These are phyloP conservation scores for Rhinocladiella mackenziei DNA, from an alignment of 2,329 filamentous ascomycete species.

Conservation along the genomic window DNA sequence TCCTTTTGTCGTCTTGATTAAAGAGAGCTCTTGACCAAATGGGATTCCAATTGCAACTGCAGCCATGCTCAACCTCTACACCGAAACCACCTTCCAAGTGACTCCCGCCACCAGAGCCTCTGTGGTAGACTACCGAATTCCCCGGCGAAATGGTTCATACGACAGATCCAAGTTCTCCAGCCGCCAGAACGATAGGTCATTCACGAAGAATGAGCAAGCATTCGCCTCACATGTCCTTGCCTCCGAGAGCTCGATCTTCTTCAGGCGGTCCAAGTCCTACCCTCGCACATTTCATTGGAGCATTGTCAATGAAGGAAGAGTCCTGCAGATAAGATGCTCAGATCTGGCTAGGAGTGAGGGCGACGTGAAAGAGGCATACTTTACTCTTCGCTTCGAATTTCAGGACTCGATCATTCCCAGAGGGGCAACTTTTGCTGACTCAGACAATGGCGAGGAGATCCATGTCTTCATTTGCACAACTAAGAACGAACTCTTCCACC, in stretches of 20 bases:
- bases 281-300: conserved; percentile 90
- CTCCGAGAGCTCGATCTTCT: conserved; percentile 75
- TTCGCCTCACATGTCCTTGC: conserved; percentile 73
- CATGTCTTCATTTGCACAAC: conserved; percentile 76
- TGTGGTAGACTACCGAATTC: conserved; percentile 19
- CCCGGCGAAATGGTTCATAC: conserved; percentile 25
- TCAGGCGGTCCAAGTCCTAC: conserved; percentile 68
- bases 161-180: conserved; percentile 22
- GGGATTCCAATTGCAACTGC: conserved; percentile 6
- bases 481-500: conserved; percentile 73
- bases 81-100: conserved; percentile 27
- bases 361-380: conserved; percentile 61
- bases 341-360: conserved; percentile 70
- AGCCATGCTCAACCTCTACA: conserved; percentile 30
- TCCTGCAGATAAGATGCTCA: conserved; percentile 76
- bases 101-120: conserved; percentile 20
- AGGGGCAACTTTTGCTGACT: conserved; percentile 79
- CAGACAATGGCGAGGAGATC: conserved; percentile 70
- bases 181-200: conserved; percentile 8
- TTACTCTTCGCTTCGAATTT: conserved; percentile 76
- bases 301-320: conserved; percentile 71
- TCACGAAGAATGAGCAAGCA: conserved; percentile 51
- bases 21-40: conserved; percentile 11
- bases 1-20: not conserved
- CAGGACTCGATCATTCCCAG: conserved; percentile 66